Percentiles rank a stretch among this genome's conserved stretches.
Evolutionary conservation across 83 land plant genomes (phyloP).

Genomic region (Isoetes engelmannii): DNA sequence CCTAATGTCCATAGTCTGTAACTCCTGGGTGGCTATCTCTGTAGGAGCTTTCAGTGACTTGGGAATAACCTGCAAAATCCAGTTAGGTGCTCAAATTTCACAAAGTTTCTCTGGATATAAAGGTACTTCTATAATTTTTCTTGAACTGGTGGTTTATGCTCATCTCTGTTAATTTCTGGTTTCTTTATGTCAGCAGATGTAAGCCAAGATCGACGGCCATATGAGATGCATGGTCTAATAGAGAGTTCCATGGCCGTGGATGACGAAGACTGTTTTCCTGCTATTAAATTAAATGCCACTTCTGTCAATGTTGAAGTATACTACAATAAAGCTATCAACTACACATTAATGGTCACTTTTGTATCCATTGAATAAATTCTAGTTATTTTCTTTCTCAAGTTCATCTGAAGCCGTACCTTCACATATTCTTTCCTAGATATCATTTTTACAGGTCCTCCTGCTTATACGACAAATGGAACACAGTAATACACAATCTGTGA

Average conservation of each 20-base stretch:
- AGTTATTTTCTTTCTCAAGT: conserved; percentile 2
- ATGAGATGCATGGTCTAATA: conserved; percentile 77
- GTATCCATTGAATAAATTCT: conserved; percentile 49
- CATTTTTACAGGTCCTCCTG: conserved; percentile 87
- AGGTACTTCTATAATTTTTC: conserved; percentile 29
- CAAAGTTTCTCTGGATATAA: conserved; percentile 34
- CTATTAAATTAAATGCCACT: conserved; percentile 76
- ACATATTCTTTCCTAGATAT: conserved; percentile 43
- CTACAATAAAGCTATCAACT: conserved; percentile 95
- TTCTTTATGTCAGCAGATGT: conserved; percentile 32
- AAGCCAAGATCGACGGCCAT: conserved; percentile 50
- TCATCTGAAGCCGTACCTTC: conserved; percentile 31
- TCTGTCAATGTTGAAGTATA: conserved; percentile 87
- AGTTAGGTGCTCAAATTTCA: conserved; percentile 63
- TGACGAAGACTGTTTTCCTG: conserved; percentile 70
- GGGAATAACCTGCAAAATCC: conserved; percentile 72
- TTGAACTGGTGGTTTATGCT: background rate
- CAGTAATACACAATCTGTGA: conserved; percentile 89
- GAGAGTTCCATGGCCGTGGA: conserved; percentile 77
- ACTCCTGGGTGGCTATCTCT: background rate
- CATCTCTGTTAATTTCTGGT: background rate
- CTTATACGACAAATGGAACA: conserved; percentile 97
- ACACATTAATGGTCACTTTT: conserved; percentile 97
- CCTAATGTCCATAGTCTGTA: background rate
- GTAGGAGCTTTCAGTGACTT: conserved; percentile 34